phyloP scores from a whole-genome alignment of 495 filamentous ascomycete species.

The Sordaria brevicollis region DNA sequence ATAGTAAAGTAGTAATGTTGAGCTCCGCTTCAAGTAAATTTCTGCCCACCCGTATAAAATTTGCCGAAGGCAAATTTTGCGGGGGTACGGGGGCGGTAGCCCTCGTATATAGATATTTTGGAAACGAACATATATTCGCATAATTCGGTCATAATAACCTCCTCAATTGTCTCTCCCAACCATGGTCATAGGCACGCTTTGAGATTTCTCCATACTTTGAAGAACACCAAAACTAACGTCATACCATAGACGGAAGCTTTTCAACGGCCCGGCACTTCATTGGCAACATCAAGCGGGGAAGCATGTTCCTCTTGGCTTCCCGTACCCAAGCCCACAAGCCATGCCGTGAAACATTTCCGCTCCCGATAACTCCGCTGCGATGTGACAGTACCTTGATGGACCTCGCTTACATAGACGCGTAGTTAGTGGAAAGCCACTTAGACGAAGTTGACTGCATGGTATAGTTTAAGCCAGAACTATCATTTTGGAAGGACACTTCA shows the following conservation, averaged over 20 bases:
- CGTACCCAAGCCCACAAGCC: not conserved
- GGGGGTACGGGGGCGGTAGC: too few relatives aligned
- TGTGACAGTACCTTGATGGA: not conserved
- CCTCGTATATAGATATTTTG: not conserved
- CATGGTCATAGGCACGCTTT: not conserved
- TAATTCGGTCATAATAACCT: not conserved
- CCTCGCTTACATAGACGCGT: not conserved
- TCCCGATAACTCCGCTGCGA: not conserved
- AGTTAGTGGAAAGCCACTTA: not conserved
- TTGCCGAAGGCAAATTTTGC: too few relatives aligned
- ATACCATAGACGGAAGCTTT: not conserved
- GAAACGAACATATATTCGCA: not conserved
- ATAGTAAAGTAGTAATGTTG: too few relatives aligned
- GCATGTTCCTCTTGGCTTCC: not conserved
- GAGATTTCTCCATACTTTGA: too few relatives aligned
- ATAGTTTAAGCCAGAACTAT: not conserved
- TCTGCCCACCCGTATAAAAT: too few relatives aligned
- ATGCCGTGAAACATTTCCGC: not conserved
- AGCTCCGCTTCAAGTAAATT: too few relatives aligned
- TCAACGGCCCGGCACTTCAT: not conserved
- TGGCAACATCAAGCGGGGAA: not conserved
- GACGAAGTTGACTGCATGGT: not conserved
- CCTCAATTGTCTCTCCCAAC: not conserved
- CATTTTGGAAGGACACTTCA: too few relatives aligned
- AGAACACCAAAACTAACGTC: not conserved